Percentiles rank a stretch among this genome's conserved stretches.
Evolutionary conservation across 2,329 filamentous ascomycete species (phyloP).

Genomic region (Mariannaea elegans): DNA sequence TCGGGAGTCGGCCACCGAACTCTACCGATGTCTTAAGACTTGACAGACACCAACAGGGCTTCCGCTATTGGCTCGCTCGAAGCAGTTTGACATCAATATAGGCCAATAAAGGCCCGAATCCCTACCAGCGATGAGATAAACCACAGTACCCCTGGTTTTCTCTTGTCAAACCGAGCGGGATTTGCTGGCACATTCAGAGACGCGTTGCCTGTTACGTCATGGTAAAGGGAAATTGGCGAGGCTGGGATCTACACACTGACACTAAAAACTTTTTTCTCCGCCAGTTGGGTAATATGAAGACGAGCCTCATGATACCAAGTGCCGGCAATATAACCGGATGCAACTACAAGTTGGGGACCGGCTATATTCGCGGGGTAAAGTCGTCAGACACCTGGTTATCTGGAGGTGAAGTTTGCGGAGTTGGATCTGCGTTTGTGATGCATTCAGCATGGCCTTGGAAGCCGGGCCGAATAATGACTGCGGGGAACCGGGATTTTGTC

Average conservation of each 20-base stretch:
- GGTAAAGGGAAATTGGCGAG: constrained; percentile 2
- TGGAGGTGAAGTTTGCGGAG: background rate
- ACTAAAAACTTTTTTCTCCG: background rate
- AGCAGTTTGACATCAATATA: background rate
- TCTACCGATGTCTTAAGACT: background rate
- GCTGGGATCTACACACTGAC: background rate
- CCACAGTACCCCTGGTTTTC: background rate
- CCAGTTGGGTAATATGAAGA: background rate
- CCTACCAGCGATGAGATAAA: background rate
- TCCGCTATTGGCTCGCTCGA: background rate
- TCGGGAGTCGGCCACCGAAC: background rate
- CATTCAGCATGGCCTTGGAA: background rate
- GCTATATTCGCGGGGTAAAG: background rate
- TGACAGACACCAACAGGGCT: background rate
- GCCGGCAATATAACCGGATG: background rate
- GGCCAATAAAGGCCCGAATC: background rate
- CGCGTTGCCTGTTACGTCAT: constrained; percentile 12
- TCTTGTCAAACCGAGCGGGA: background rate
- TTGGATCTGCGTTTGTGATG: constrained; percentile 10
- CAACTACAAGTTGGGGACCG: background rate
- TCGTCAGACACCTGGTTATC: background rate
- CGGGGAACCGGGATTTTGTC: background rate
- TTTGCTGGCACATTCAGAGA: background rate
- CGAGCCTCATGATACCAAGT: too few species aligned
- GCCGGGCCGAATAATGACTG: constrained; percentile 14